Conservation (phyloP, 2,329 filamentous ascomycete species). For the Knoxdaviesia capensis region DNA sequence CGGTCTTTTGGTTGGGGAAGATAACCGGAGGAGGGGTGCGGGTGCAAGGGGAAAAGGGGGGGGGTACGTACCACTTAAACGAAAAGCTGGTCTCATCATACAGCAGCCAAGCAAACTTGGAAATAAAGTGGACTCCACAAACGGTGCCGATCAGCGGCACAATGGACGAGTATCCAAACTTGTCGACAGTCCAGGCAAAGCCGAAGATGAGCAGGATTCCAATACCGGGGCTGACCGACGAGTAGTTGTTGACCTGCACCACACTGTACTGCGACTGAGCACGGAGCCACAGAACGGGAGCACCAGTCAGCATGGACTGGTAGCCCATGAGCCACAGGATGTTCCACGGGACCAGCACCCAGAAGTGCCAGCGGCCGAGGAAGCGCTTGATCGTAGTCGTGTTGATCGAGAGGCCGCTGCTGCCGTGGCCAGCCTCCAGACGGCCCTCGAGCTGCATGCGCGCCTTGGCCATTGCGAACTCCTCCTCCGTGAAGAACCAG, state of each 20-base stretch:
- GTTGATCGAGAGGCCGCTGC: constrained; percentile 8
- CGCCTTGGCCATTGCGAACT: constrained; percentile 22
- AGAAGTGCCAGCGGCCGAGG: constrained; percentile 23
- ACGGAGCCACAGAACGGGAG: constrained; percentile 33
- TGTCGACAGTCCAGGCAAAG: constrained; percentile 2
- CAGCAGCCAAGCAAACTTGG: not conserved
- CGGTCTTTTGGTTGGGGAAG: too few relatives aligned
- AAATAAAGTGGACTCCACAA: constrained; percentile 1
- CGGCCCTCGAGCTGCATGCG: constrained; percentile 23
- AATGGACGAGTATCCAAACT: constrained; percentile 1
- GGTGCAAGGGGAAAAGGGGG: not conserved
- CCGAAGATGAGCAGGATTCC: constrained; percentile 4
- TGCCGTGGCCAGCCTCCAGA: constrained; percentile 14
- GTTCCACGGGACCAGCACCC: constrained; percentile 14
- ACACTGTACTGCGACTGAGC: constrained; percentile 19
- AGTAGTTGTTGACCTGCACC: constrained; percentile 5
- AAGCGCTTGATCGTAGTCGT: constrained; percentile 13
- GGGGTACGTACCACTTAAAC: too few relatives aligned
- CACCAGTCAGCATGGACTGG: constrained; percentile 19
- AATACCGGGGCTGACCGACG: constrained; percentile 3
- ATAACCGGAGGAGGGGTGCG: too few relatives aligned
- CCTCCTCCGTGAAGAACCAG: constrained; percentile 21
- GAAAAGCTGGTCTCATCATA: too few relatives aligned
- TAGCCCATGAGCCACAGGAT: too few relatives aligned
- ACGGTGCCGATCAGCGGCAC: constrained; percentile 2